Conservation (phyloP, 768 basidiomycete species). For the Kwoniella sp. region DNA sequence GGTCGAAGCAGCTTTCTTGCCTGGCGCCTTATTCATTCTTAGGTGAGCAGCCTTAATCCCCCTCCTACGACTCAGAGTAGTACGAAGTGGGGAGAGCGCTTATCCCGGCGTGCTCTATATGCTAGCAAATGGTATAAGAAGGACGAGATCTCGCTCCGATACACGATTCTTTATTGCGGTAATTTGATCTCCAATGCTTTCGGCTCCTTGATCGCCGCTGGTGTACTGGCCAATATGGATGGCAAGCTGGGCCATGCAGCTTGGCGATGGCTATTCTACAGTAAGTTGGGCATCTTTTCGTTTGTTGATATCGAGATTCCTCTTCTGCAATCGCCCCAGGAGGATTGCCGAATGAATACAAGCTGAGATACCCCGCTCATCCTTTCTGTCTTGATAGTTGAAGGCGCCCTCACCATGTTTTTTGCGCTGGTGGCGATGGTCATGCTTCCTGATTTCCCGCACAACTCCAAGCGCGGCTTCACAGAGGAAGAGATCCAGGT, state of each 20-base stretch:
- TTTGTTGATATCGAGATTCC: background rate
- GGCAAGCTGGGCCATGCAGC: conserved; percentile 25
- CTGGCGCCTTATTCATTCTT: conserved; percentile 55
- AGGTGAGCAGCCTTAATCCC: conserved; percentile 20
- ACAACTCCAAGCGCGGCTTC: conserved; percentile 20
- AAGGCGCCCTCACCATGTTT: conserved; percentile 23
- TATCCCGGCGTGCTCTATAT: too few species aligned
- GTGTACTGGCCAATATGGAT: conserved; percentile 22
- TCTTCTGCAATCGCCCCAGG: too few species aligned
- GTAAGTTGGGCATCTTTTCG: conserved; percentile 8
- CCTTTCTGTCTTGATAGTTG: conserved; percentile 4
- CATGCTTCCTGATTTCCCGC: conserved; percentile 26
- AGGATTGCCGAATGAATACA: too few species aligned
- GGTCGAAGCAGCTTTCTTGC: conserved; percentile 46
- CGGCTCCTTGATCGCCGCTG: conserved; percentile 23
- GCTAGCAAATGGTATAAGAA: conserved; percentile 39
- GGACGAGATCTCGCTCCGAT: conserved; percentile 42
- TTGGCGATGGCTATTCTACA: conserved; percentile 28
- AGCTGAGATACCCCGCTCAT: background rate
- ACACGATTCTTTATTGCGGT: conserved; percentile 31
- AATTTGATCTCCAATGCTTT: conserved; percentile 26
- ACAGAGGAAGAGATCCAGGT: conserved; percentile 16
- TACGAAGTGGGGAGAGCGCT: too few species aligned
- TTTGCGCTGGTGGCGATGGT: conserved; percentile 22
- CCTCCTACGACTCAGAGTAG: too few species aligned